These are phyloP conservation scores for Talaromyces marneffei DNA, from an alignment of 2,329 filamentous ascomycete species.

Conservation along the genomic window DNA sequence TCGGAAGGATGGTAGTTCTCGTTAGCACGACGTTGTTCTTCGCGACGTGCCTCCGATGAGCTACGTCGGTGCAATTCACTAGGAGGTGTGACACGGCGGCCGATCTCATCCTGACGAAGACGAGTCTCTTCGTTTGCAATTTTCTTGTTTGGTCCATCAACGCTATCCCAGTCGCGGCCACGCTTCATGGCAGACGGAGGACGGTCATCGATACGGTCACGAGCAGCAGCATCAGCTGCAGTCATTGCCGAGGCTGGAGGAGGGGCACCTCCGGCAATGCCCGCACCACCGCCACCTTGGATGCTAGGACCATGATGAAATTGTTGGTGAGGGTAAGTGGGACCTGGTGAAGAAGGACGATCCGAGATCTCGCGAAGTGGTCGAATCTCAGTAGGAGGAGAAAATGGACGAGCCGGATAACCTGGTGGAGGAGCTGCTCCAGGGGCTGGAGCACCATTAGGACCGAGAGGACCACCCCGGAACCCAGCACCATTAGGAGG, in stretches of 20 bases:
- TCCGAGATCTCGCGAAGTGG: constrained; percentile 65
- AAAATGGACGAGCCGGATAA: constrained; percentile 63
- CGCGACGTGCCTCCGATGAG: constrained; percentile 65
- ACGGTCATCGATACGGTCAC: constrained; percentile 60
- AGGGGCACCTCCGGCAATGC: constrained; percentile 64
- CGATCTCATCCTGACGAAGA: constrained; percentile 76
- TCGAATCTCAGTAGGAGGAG: constrained; percentile 76
- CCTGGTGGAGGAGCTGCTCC: constrained; percentile 61
- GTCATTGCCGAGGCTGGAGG: constrained; percentile 59
- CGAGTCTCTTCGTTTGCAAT: constrained; percentile 81
- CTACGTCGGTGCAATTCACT: constrained; percentile 67
- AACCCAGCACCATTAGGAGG: constrained; percentile 26
- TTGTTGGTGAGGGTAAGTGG: constrained; percentile 74
- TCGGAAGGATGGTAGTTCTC: constrained; percentile 89
- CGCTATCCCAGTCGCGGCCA: constrained; percentile 83
- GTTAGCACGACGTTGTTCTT: constrained; percentile 64
- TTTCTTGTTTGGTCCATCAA: constrained; percentile 66
- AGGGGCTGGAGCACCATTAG: constrained; percentile 49
- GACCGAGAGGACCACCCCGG: constrained; percentile 46
- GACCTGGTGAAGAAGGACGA: constrained; percentile 84
- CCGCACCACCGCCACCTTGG: constrained; percentile 35
- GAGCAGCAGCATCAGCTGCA: constrained; percentile 62
- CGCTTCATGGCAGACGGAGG: constrained; percentile 77
- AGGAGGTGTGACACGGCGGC: constrained; percentile 65
- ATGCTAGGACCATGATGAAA: constrained; percentile 68